phyloP scores from a whole-genome alignment of 768 basidiomycete species.

The Thelephora aurantiotincta region DNA sequence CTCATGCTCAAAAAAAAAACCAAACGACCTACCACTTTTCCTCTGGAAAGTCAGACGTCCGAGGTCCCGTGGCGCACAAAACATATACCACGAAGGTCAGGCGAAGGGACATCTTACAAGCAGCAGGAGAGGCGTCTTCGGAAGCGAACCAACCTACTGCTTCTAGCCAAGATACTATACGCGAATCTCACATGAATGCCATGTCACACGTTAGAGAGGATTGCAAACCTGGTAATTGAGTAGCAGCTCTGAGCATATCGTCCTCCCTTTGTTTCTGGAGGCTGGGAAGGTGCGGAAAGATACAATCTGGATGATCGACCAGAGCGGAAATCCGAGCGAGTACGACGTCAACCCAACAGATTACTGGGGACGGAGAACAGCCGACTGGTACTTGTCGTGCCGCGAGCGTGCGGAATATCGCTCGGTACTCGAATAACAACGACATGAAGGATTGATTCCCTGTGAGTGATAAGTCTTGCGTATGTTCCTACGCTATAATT shows the following conservation, averaged over 20 bases:
- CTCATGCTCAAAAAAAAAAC: not conserved
- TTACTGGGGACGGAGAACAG: constrained; percentile 14
- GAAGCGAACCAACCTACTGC: constrained; percentile 33
- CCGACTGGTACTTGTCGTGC: constrained; percentile 15
- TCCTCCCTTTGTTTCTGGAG: constrained; percentile 30
- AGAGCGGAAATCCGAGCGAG: constrained; percentile 36
- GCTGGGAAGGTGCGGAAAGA: constrained; percentile 6
- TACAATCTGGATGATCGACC: not conserved
- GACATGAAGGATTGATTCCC: constrained; percentile 19
- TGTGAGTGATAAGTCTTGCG: constrained; percentile 11
- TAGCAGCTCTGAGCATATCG: constrained; percentile 40
- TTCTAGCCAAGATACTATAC: constrained; percentile 38
- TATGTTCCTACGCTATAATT: constrained; percentile 2
- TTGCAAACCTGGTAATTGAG: constrained; percentile 50
- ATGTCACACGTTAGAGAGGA: not conserved
- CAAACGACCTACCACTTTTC: not conserved
- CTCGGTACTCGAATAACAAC: constrained; percentile 38
- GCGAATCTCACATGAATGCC: constrained; percentile 5
- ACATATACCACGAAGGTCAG: constrained; percentile 43
- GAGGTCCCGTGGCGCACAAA: constrained; percentile 27
- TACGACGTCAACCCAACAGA: constrained; percentile 56
- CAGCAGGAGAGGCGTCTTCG: constrained; percentile 38
- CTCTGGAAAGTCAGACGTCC: constrained; percentile 12
- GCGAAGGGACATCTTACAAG: constrained; percentile 41
- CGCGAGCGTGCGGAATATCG: constrained; percentile 30